Base-by-base conservation (phyloP, 2,329 filamentous ascomycete species). In the Ophiostoma sp. region DNA sequence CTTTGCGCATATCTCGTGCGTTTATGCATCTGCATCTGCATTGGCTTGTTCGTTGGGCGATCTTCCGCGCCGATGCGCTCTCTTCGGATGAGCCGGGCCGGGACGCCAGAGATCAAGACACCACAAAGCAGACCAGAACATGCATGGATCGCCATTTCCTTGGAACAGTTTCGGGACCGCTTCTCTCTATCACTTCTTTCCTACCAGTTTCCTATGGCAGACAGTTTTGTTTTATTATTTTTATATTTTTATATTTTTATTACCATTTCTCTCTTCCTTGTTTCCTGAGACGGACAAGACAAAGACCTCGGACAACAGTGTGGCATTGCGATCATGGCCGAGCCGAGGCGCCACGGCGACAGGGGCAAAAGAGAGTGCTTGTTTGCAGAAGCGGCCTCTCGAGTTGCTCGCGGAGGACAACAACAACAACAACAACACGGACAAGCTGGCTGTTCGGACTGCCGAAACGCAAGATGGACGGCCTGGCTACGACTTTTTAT, bases 231-330 rank as follows among this genome's bases (percentile, higher is more conserved):
- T 23, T 52, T 27, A 15, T 41, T 13, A 41, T 10, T 41, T 13
- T 41, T 41, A 13, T 8, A 1, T n/a, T 41, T 65, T 67, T 44
- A n/a, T 41, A 41, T 41, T 11, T 41, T 2, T 41, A 41, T 27
- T 23, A n/a, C 3, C 27, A 23, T 23, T 33, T 62, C 11, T 62
- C 60, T 44, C 33, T 64, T 64, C 39, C 35, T 67, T 36, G 27
- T 68, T 39, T 69, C 60, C 39, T 64, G 60, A 36, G 60, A 64
- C 33, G 60, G 60, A 64, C 60, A 64, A 36, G 57, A 62, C 27
- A 35, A 5, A 57, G 15, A n/a, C 44, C 44, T 20, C 17, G 44
- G 44, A 15, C 15, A 1, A 48, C 15, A n/a, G n/a, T n/a, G n/a
- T n/a, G n/a, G n/a, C 17, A 5, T n/a, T 20, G 5, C 44, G 15